These are phyloP conservation scores for Paxillus involutus DNA, from an alignment of 768 basidiomycete species.

Conservation along the genomic window DNA sequence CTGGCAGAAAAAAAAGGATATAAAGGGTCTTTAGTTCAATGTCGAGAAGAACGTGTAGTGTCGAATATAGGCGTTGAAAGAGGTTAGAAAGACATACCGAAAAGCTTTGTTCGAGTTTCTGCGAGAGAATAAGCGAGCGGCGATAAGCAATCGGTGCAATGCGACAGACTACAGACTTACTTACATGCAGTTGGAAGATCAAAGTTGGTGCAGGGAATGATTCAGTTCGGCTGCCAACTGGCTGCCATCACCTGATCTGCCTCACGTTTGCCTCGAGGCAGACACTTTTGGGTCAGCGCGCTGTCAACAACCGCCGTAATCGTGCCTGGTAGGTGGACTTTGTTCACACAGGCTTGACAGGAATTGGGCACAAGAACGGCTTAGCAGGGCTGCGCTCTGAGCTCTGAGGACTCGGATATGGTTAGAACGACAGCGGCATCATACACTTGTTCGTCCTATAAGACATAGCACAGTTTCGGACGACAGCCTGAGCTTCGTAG, in stretches of 20 bases:
- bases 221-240: not conserved
- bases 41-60: not conserved
- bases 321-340: not conserved
- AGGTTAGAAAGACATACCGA: constrained; percentile 5
- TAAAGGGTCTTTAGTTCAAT: constrained; percentile 4
- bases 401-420: too few species aligned
- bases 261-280: constrained; percentile 29
- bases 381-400: not conserved
- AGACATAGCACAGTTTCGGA: not conserved
- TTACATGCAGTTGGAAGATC: not conserved
- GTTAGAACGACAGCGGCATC: not conserved
- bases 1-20: constrained; percentile 5
- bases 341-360: not conserved
- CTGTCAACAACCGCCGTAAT: constrained; percentile 1
- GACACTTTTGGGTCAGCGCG: constrained; percentile 2
- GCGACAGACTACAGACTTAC: not conserved
- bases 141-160: constrained; percentile 7
- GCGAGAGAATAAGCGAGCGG: constrained; percentile 6
- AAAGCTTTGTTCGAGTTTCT: not conserved
- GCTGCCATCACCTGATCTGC: constrained; percentile 10
- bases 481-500: not conserved
- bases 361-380: not conserved
- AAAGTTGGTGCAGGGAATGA: not conserved
- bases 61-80: not conserved
- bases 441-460: not conserved